Base-by-base conservation (phyloP, 352 stramenopile species). In the Aphanomyces invadans region DNA sequence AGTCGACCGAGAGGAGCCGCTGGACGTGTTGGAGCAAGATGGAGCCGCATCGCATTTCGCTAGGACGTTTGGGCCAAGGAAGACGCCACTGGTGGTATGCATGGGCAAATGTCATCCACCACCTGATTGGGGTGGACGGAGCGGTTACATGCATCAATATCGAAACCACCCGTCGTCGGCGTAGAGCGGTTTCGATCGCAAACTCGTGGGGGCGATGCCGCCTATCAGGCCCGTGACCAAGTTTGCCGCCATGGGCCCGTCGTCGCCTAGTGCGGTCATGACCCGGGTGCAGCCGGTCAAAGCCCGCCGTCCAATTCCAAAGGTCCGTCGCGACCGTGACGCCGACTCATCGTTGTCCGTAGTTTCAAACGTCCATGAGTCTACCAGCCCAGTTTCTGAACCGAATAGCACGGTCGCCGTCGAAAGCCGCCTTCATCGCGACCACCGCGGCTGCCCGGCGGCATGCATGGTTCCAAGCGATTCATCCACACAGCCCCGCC, bases 401-500 rank as follows among this genome's bases (percentile, higher is more conserved):
- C 19, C 15, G 23, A 11, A n/a, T 57, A n/a, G 19, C 29, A 15
- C 25, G 23, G 25, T 32, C 17, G 17, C 15, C 19, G 25, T 32
- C 2, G 7, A 32, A 57, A 21, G 19, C 29, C 49, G 0, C 0
- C 17, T 17, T 39, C 49, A 32, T 39, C 25, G 7, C 5, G 11
- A 57, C 49, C 5, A 57, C 49, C 4, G 44, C 44, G 21, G 4
- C 12, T 21, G 9, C 23, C 17, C 49, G 49, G 19, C 49, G 2
- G 21, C 49, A 29, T 33, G 19, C 12, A 12, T 32, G 49, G 49
- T 57, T 57, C 23, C 49, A 26, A n/a, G 25, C 60, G 31, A 57
- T 67, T 21, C 60, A 67, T 57, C 60, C 60, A 5, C 60, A 67
- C 31, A 55, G 33, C n/a, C 5, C 39, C 19, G 25, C 25, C 12